Base-by-base conservation (phyloP, 2,329 filamentous ascomycete species). In the Diaporthe sp. region DNA sequence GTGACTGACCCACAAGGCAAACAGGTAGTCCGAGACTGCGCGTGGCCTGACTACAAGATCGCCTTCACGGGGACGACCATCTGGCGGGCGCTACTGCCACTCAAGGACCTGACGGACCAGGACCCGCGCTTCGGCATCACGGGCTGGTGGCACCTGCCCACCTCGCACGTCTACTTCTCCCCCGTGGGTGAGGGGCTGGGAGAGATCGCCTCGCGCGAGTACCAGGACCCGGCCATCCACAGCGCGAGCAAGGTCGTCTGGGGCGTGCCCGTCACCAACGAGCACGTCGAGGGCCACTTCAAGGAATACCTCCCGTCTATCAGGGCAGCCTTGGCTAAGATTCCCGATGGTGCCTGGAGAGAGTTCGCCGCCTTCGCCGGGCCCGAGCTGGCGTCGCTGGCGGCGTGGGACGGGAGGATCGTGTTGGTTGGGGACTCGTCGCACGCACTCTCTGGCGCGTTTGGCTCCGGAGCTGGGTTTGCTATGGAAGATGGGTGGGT, bases 361-460 rank as follows among this genome's bases (percentile, higher is more conserved):
- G 78, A 80, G 72, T 81, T 81, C 70, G 78, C 78, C 12, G 74
- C 81, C 10, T 83, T 84, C 67, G 79, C 78, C 0, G 81, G 80
- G 0, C 79, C 79, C 1, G 77, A 82, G 1, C 77, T 84, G 3
- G 78, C 79, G 7, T 77, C 74, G 4, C 78, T 82, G 3, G 78
- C 82, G 13, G 68, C 75, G 3, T 76, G 74, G 72, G 33, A 77
- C 81, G 80, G 84, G 55, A 85, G 85, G 69, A 77, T 89, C 3
- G 88, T 86, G 8, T 82, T 90, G 5, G 84, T 90, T 0, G 89
- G 89, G 12, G 89, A 91, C 76, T 85, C 88, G 0, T 90, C 87
- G 1, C 89, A 91, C 78, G 87, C 89, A 0, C 82, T 89, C 0
- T 88, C 87, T 0, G 87, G 87, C 0, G 83, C 83, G 0, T 85